Evolutionary conservation across 176 grass and related monocot species (phyloP), one percentile per base, ranked within the genome.

Genomic region (Phoenix roebelenii): DNA sequence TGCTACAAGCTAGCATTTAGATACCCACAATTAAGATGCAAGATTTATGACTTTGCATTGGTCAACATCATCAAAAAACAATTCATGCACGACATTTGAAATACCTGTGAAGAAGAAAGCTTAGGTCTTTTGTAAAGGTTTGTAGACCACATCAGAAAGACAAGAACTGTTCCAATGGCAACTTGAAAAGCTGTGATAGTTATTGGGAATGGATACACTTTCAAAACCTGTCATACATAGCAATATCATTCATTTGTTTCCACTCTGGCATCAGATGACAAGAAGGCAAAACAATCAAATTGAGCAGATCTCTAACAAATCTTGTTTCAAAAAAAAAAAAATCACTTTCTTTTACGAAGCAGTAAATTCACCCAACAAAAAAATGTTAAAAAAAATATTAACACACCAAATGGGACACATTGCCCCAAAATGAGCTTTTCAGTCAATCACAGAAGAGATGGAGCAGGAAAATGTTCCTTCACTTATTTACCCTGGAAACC

Each of bases 111-210:
- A 57, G 76, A 74, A 54, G 81, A 89, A 57, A 95, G 67, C 72
- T 82, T 85, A 71, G 89, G 89, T 54, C 65, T 82, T 74, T 88
- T 77, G 61, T 82, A 72, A 67, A 95, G 68, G 71, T 86, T 83
- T 2, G 81, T 75, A 29, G 64, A 35, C 89, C 85, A 95, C 85
- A 95, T 82, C 50, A 95, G 79, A 32, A 68, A 50, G 51, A 83
- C 72, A 67, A 95, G 59, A 16, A 50, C 52, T 77, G 68, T 82
- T 22, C 89, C 89, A 22, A 85, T 81, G 22, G 72, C 78, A 30
- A 95, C 85, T 59, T 95, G 89, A 67, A 95, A 72, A 0, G 64
- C 76, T 60, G 89, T 95, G 65, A 95, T 82, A 72, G 86, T 95
- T 71, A 95, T 80, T 15, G 85, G 85, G 59, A 79, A 95, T 2